phyloP scores from a whole-genome alignment of 768 basidiomycete genomes.

The Lentinula sp. region DNA sequence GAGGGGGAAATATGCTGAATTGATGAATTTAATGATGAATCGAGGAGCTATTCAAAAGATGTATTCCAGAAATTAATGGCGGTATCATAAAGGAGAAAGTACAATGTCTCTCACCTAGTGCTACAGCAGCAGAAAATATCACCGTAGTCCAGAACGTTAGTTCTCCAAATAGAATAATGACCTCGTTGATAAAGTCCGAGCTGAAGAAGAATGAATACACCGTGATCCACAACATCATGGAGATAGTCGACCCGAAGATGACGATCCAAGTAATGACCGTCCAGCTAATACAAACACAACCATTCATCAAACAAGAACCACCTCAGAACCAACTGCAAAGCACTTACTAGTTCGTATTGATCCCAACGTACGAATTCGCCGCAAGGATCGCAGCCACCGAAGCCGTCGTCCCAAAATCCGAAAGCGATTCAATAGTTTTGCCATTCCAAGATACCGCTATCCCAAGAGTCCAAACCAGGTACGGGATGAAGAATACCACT shows the following conservation, averaged over 20 bases:
- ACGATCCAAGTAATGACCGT: conserved; percentile 81
- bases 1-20: conserved; percentile 65
- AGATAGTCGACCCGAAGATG: conserved; percentile 71
- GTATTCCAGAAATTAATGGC: neutral
- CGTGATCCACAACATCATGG: conserved; percentile 84
- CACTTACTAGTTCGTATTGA: conserved; percentile 86
- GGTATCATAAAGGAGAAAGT: neutral
- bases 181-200: conserved; percentile 68
- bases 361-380: conserved; percentile 85
- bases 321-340: conserved; percentile 11
- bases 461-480: conserved; percentile 62
- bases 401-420: conserved; percentile 91
- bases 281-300: conserved; percentile 45
- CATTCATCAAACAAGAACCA: neutral
- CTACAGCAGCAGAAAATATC: conserved; percentile 59
- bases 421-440: conserved; percentile 67
- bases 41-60: conserved; percentile 54
- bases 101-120: conserved; percentile 50
- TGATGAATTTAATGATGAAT: conserved; percentile 70
- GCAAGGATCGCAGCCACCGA: conserved; percentile 82
- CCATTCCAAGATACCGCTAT: conserved; percentile 72
- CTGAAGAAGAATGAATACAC: conserved; percentile 80
- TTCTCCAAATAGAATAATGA: conserved; percentile 67
- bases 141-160: conserved; percentile 83
- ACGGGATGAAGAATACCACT: conserved; percentile 85